phyloP scores from a whole-genome alignment of 768 basidiomycete species.

The Hydnum rufescens region DNA sequence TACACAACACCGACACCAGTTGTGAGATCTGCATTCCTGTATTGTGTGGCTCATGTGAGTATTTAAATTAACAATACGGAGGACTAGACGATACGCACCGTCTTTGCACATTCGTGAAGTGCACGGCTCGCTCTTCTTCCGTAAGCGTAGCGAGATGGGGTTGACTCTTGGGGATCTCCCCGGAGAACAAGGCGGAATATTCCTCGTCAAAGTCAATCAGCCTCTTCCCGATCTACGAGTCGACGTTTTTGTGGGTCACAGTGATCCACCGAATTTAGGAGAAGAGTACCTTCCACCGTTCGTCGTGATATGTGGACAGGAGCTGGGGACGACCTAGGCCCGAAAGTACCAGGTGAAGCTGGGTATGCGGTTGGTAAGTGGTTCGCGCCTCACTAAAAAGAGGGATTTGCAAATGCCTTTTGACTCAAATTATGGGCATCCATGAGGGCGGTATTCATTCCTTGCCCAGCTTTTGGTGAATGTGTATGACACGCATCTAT shows the following conservation, averaged over 20 bases:
- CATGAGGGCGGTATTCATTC: slow-evolving; percentile 14
- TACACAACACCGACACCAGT: not conserved
- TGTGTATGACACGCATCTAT: slow-evolving; percentile 15
- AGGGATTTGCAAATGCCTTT: slow-evolving; percentile 8
- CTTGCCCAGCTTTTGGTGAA: slow-evolving; percentile 17
- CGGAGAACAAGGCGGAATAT: slow-evolving; percentile 5
- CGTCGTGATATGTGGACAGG: slow-evolving; percentile 16
- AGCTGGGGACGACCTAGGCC: slow-evolving; percentile 11
- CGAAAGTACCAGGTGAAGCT: not conserved
- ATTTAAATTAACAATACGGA: not conserved
- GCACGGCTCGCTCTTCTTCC: not conserved
- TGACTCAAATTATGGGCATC: slow-evolving; percentile 16
- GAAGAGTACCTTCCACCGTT: slow-evolving; percentile 12
- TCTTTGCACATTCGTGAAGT: not conserved
- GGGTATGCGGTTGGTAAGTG: not conserved
- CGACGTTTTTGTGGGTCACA: not conserved
- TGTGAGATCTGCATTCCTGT: slow-evolving; percentile 1
- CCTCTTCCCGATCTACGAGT: slow-evolving; percentile 4
- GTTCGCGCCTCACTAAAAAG: not conserved
- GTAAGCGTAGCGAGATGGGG: not conserved
- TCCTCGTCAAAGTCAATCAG: slow-evolving; percentile 15
- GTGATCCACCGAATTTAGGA: not conserved
- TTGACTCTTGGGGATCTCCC: not conserved
- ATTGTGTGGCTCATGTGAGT: not conserved
- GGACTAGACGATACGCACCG: not conserved